phyloP scores from a whole-genome alignment of 805 yeast species.

The Alloascoidea africana region DNA sequence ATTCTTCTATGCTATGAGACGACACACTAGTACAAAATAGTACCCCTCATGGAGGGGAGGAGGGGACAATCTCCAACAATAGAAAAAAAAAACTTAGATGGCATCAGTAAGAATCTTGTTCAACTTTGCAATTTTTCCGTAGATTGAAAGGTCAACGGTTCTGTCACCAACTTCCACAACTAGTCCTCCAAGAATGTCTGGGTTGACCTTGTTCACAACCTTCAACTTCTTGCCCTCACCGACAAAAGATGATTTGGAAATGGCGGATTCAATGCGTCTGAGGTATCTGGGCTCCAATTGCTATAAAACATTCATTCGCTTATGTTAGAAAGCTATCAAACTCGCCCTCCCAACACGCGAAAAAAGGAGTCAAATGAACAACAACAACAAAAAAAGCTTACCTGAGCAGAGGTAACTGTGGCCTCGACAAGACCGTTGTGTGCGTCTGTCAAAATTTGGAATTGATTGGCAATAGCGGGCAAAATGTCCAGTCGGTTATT shows the following conservation, averaged over 20 bases:
- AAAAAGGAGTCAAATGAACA: neutral
- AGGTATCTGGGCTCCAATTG: slow-evolving; percentile 72
- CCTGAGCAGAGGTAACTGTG: slow-evolving; percentile 68
- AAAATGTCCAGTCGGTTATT: slow-evolving; percentile 83
- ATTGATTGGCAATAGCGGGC: slow-evolving; percentile 50
- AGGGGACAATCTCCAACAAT: no score
- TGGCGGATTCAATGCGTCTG: slow-evolving; percentile 63
- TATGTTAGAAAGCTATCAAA: no score
- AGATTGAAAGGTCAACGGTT: slow-evolving; percentile 86
- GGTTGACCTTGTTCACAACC: slow-evolving; percentile 69
- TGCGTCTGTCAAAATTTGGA: slow-evolving; percentile 69
- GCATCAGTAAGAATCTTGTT: slow-evolving; percentile 82
- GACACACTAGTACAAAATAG: no score
- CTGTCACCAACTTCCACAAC: slow-evolving; percentile 93
- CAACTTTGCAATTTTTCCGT: slow-evolving; percentile 73
- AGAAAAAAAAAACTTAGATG: slow-evolving; percentile 42
- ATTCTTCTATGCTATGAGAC: no score
- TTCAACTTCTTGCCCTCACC: slow-evolving; percentile 79
- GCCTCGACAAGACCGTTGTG: slow-evolving; percentile 89
- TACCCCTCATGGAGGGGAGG: no score
- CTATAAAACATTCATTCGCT: no score
- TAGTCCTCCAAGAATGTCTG: slow-evolving; percentile 91
- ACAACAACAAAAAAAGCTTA: neutral
- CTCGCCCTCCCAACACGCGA: no score
- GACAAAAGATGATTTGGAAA: slow-evolving; percentile 64